Evolutionary conservation across 371 early-diverging fungal species (phyloP).

Genomic region (Mucor circinelloides): DNA sequence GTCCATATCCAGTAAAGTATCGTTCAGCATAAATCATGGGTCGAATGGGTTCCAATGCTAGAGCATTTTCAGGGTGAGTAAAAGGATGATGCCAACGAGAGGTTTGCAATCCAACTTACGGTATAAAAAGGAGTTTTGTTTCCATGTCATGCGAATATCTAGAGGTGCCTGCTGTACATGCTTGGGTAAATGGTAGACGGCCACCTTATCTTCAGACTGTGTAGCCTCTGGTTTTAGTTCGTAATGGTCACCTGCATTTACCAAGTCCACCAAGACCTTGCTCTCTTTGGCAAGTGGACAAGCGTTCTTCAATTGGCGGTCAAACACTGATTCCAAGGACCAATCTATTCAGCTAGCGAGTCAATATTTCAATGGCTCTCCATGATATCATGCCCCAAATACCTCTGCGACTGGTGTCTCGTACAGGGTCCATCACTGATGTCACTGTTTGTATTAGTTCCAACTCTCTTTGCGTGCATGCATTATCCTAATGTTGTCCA

Average conservation of each 20-base stretch:
- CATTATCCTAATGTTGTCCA: constrained; percentile 22
- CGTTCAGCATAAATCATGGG: constrained; percentile 73
- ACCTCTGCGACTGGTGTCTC: constrained; percentile 61
- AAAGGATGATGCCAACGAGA: neutral
- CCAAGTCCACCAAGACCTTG: constrained; percentile 50
- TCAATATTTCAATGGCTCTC: neutral
- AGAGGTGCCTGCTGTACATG: constrained; percentile 19
- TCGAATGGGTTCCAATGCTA: constrained; percentile 36
- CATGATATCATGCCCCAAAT: neutral
- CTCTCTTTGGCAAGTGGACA: constrained; percentile 71
- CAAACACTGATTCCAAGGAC: constrained; percentile 71
- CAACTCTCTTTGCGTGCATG: constrained; percentile 28
- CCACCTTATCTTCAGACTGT: constrained; percentile 11
- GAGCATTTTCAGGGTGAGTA: neutral
- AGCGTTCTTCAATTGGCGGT: constrained; percentile 52
- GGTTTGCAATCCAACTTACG: constrained; percentile 29
- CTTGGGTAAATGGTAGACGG: constrained; percentile 46
- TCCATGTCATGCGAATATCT: constrained; percentile 52
- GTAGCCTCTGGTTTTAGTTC: constrained; percentile 37
- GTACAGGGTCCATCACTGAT: constrained; percentile 75
- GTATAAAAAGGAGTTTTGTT: constrained; percentile 40
- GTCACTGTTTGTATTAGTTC: constrained; percentile 68
- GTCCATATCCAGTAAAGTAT: constrained; percentile 81
- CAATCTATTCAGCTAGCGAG: constrained; percentile 49
- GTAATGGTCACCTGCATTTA: constrained; percentile 36